phyloP scores from a whole-genome alignment of 2,329 filamentous ascomycete genomes.

The Botrytis galanthina region DNA sequence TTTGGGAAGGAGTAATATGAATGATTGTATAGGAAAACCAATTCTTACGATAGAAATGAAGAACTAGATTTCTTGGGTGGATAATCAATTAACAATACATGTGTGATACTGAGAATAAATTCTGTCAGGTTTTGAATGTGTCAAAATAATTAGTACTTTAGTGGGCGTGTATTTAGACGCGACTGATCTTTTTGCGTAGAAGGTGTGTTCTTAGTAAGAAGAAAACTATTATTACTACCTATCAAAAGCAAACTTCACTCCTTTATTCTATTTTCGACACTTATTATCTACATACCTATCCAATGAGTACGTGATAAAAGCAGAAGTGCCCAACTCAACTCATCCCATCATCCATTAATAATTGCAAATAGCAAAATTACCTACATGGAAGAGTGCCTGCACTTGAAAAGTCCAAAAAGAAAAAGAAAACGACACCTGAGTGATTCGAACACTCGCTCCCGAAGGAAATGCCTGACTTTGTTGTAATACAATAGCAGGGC shows the following conservation, averaged over 20 bases:
- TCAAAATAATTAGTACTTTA: neutral
- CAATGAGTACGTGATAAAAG: neutral
- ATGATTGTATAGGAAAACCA: accelerated
- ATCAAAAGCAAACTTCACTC: neutral
- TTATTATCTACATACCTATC: neutral
- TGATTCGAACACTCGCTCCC: slow-evolving; percentile 1
- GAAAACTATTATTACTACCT: neutral
- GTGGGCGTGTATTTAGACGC: neutral
- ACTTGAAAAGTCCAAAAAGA: neutral
- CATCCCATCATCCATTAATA: neutral
- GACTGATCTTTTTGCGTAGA: neutral
- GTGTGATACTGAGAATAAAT: neutral
- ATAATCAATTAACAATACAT: neutral
- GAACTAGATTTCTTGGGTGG: neutral
- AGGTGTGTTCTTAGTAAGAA: neutral
- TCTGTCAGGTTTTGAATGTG: neutral
- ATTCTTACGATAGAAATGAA: neutral
- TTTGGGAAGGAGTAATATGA: neutral
- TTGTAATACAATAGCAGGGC: neutral
- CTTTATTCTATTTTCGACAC: neutral
- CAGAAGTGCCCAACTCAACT: no score
- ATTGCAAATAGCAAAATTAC: neutral
- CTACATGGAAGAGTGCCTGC: neutral
- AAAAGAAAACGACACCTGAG: neutral
- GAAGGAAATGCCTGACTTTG: neutral